Base-by-base conservation (phyloP, 345 rosid genomes). In the Salix viminalis region DNA sequence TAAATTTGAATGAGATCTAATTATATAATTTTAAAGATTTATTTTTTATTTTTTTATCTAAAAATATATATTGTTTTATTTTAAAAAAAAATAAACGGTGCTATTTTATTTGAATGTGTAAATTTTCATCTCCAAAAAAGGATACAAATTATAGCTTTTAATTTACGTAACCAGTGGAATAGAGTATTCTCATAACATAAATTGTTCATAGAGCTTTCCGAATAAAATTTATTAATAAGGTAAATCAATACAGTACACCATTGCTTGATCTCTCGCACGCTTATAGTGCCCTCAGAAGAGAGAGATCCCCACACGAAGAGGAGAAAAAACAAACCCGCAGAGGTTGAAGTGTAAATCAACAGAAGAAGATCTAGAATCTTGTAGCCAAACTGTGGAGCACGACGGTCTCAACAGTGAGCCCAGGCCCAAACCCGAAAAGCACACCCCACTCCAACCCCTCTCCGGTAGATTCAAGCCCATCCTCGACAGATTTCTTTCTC, bases 371-470 rank as follows among this genome's bases (percentile, higher is more conserved):
- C 50, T 41, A 52, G 11, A 12, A 2, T 19, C 14, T 14, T 8
- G 26, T 26, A 0, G 71, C 14, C 28, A 89, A 77, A 48, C 96
- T 90, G 77, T 85, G 97, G 66, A 92, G 66, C 64, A 90, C 97
- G 7, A 92, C 88, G 0, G 97, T 92, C 86, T 92, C 96, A 9
- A 91, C 92, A 15, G 91, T 88, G n/a, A 92, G 90, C 1, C 97
- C 96, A 42, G 97, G 97, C 56, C 97, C 94, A 80, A 92, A 90
- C 7, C 97, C 96, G 66, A 92, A 88, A 24, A 89, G 86, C 28
- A 91, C 94, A 7, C 97, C 97, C 97, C 97, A 92, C 12, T 92
- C 94, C 28, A 90, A 78, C 34, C 96, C 97, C 79, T 92, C 96
- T 2, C 97, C 96, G 5, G 97, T 92, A 4, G 90, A 86, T 67